Conservation (phyloP, 805 yeast genomes). For the Candida awuae region DNA sequence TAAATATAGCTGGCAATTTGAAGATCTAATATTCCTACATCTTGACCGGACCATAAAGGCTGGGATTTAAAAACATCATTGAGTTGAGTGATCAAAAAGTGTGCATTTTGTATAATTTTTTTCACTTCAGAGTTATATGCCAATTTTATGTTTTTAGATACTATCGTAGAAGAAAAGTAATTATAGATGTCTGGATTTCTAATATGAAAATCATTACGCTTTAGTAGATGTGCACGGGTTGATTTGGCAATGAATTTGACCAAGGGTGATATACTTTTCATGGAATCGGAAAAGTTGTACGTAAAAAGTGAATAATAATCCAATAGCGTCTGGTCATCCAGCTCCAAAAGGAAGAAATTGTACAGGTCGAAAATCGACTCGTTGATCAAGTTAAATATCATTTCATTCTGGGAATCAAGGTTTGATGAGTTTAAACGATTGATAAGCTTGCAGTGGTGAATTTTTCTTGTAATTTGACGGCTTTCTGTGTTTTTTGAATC, state of each 20-base stretch:
- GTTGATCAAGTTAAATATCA: constrained; percentile 38
- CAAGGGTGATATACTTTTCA: not conserved
- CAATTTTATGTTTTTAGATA: not conserved
- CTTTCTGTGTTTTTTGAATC: constrained; percentile 30
- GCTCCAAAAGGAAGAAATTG: constrained; percentile 9
- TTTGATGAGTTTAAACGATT: constrained; percentile 31
- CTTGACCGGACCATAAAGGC: not conserved
- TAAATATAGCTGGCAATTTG: constrained; percentile 14
- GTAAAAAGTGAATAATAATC: constrained; percentile 3
- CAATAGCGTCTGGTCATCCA: constrained; percentile 10
- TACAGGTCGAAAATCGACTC: constrained; percentile 43
- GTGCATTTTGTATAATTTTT: constrained; percentile 1
- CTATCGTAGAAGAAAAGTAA: not conserved
- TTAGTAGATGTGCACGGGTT: constrained; percentile 2
- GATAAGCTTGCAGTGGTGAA: constrained; percentile 32
- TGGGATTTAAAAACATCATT: not conserved
- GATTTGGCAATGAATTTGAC: not conserved
- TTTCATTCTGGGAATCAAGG: constrained; percentile 26
- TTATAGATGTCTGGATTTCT: constrained; percentile 27
- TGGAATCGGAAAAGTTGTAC: not conserved
- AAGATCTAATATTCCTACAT: constrained; percentile 12
- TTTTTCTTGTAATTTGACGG: constrained; percentile 25
- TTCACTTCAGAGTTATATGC: not conserved
- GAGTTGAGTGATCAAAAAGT: not conserved
- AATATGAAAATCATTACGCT: constrained; percentile 16